Percentiles rank a stretch among this genome's conserved stretches.
Evolutionary conservation across 2,329 filamentous ascomycete genomes (phyloP).

Genomic region (Dothideomycetes sp.): DNA sequence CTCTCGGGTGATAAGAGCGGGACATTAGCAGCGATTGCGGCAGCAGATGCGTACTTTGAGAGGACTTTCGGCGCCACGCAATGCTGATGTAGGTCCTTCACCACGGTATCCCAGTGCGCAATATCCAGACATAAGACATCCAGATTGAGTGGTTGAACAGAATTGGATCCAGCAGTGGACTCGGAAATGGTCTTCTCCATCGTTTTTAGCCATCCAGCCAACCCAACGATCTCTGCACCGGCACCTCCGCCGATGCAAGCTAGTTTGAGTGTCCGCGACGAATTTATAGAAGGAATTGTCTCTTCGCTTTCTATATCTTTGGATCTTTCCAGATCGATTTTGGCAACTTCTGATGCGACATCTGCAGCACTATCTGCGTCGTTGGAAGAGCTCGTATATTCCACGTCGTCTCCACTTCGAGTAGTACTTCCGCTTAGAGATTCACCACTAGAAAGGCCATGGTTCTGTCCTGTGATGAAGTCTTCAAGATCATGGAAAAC

Average conservation of each 20-base stretch:
- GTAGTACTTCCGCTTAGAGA: no score
- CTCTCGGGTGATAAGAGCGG: constrained; percentile 21
- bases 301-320: no score
- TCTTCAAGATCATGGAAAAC: constrained; percentile 36
- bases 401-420: no score
- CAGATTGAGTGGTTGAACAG: constrained; percentile 13
- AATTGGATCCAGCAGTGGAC: no score
- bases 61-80: constrained; percentile 41
- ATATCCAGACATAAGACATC: constrained; percentile 64
- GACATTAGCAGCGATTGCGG: constrained; percentile 29
- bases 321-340: no score
- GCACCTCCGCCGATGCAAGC: constrained; percentile 55
- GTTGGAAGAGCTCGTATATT: no score
- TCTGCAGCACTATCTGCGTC: no score
- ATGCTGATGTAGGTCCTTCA: constrained; percentile 44
- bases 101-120: constrained; percentile 62
- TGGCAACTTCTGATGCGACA: no score
- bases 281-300: not conserved
- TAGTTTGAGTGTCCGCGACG: constrained; percentile 22
- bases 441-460: no score
- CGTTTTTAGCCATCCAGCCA: constrained; percentile 41
- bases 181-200: no score
- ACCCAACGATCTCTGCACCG: constrained; percentile 55
- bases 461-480: no score
- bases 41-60: constrained; percentile 37